Base-by-base conservation (phyloP, 2,329 filamentous ascomycete genomes). In the Westerdykella aurantiaca region DNA sequence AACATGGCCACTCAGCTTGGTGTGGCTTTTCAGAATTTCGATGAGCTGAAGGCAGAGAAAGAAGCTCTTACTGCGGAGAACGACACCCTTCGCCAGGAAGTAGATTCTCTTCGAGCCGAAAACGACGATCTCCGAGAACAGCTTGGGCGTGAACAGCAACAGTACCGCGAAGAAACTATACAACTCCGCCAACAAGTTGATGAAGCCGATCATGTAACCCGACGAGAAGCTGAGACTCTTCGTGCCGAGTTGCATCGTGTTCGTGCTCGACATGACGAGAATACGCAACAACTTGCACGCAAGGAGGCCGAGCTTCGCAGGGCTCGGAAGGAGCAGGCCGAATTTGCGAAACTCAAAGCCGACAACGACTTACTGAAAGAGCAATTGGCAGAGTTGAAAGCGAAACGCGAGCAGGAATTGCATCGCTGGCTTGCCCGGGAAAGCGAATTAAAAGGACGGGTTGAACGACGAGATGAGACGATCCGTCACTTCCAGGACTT, bases 361-460 rank as follows among this genome's bases (percentile, higher is more conserved):
- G 85, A 91, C 55, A 85, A 91, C 60, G 78, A 78, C 10, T 69
- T 82, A 6, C 71, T 95, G 40, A 79, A 74, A 48, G 76, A 79
- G n/a, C 86, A 93, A 61, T 80, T 95, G 41, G 79, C 85, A 38
- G 83, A 85, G 40, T 73, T 93, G 9, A 83, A 85, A 56, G 77
- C 81, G 38, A 86, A 88, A 45, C 74, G 93, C 11, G 77, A 84
- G 44, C 72, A 78, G 22, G 67, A 69, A 22, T 42, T 54, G 14
- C 57, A 56, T 43, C 61, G 58, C 10, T 67, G 65, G 63, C 43
- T 52, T 29, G 53, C 50, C 12, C 56, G 58, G 13, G 64, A 69
- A 45, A 51, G 60, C 12, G 51, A 61, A 9, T 38, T 70, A 17
- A 61, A 62, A 41, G 51, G 53, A 16, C 53, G 56, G 35, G 56